phyloP scores from a whole-genome alignment of 2,329 filamentous ascomycete genomes.

The Emydomyces testavorans region DNA sequence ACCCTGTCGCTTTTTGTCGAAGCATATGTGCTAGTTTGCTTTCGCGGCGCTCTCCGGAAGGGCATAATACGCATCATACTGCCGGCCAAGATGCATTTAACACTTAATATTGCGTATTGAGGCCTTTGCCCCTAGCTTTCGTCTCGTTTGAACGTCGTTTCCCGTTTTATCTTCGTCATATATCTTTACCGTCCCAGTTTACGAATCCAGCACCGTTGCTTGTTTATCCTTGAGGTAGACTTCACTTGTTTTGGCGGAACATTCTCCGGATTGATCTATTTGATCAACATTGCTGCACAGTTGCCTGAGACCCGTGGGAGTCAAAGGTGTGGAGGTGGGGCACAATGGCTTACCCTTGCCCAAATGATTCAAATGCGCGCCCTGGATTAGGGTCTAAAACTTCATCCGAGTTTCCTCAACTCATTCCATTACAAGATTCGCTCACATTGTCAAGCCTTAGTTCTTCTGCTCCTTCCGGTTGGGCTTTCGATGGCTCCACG shows the following conservation, averaged over 20 bases:
- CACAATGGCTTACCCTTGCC: slow-evolving; percentile 30
- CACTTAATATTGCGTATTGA: slow-evolving; percentile 30
- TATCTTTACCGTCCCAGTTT: neutral
- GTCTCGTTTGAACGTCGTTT: neutral
- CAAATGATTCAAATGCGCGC: slow-evolving; percentile 27
- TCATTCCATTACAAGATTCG: slow-evolving; percentile 28
- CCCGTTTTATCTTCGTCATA: neutral
- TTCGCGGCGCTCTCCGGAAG: slow-evolving; percentile 32
- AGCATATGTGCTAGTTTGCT: slow-evolving; percentile 5
- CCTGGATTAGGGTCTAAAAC: slow-evolving; percentile 29
- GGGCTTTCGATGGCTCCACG: slow-evolving; percentile 22
- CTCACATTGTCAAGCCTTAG: slow-evolving; percentile 17
- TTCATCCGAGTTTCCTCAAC: slow-evolving; percentile 24
- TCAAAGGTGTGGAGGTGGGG: neutral
- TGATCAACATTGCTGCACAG: neutral
- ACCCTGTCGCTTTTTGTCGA: neutral
- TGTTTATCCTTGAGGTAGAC: neutral
- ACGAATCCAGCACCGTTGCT: neutral
- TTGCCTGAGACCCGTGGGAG: neutral
- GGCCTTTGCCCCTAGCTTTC: slow-evolving; percentile 28
- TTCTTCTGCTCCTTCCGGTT: slow-evolving; percentile 23
- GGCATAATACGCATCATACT: slow-evolving; percentile 31
- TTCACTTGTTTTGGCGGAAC: neutral
- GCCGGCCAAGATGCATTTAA: slow-evolving; percentile 37
- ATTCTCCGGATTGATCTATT: neutral